phyloP scores from a whole-genome alignment of 768 basidiomycete species.

The Leccinellum luteum region DNA sequence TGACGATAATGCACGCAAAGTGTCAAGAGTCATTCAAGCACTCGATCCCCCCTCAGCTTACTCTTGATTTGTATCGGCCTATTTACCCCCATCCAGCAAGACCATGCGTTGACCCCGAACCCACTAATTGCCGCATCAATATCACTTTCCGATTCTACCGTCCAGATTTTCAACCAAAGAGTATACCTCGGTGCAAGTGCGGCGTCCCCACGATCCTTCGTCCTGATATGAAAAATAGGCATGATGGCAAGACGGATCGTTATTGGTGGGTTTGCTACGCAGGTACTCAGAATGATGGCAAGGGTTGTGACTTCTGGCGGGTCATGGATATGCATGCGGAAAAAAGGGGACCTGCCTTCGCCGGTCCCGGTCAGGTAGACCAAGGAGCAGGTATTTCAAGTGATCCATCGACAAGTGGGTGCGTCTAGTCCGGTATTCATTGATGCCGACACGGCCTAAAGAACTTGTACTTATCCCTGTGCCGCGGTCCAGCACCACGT shows the following conservation, averaged over 20 bases:
- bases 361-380: slow-evolving; percentile 14
- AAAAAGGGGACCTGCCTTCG: slow-evolving; percentile 52
- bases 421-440: neutral
- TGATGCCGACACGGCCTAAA: slow-evolving; percentile 1
- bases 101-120: slow-evolving; percentile 30
- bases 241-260: slow-evolving; percentile 48
- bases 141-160: slow-evolving; percentile 86
- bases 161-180: slow-evolving; percentile 69
- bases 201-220: slow-evolving; percentile 66
- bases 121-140: slow-evolving; percentile 73
- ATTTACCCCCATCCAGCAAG: slow-evolving; percentile 38
- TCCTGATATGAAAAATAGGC: slow-evolving; percentile 76
- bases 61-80: slow-evolving; percentile 72
- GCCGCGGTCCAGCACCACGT: neutral
- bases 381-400: neutral
- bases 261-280: slow-evolving; percentile 82
- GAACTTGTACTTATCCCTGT: neutral
- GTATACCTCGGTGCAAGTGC: slow-evolving; percentile 72
- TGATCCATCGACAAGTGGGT: slow-evolving; percentile 3
- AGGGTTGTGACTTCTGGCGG: slow-evolving; percentile 75
- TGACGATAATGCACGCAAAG: slow-evolving; percentile 85
- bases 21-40: slow-evolving; percentile 85
- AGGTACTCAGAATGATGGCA: slow-evolving; percentile 80
- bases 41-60: slow-evolving; percentile 65
- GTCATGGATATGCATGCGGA: slow-evolving; percentile 69